Percentiles rank a stretch among this genome's conserved stretches.
Evolutionary conservation across 2,329 filamentous ascomycete species (phyloP).

Genomic region (Apiospora koreana): DNA sequence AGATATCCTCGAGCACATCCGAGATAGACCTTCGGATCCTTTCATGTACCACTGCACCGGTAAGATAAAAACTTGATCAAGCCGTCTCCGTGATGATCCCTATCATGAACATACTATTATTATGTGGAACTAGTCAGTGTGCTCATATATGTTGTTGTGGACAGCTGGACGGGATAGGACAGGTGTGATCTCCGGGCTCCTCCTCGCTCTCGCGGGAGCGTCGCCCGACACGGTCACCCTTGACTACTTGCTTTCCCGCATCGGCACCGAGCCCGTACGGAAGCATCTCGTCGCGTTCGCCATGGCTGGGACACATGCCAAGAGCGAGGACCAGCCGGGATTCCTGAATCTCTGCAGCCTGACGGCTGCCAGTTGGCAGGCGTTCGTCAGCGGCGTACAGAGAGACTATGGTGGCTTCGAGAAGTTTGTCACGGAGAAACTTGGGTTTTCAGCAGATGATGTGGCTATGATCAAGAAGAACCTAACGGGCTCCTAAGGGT

Average conservation of each 20-base stretch:
- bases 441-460: constrained; percentile 50
- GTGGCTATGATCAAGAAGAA: constrained; percentile 49
- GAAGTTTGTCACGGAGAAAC: constrained; percentile 44
- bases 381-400: constrained; percentile 45
- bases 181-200: constrained; percentile 50
- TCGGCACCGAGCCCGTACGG: constrained; percentile 53
- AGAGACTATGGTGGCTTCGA: constrained; percentile 50
- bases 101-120: not conserved
- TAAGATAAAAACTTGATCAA: constrained; percentile 23
- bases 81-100: not conserved
- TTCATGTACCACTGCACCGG: constrained; percentile 58
- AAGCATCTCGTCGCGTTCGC: constrained; percentile 47
- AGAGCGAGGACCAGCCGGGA: constrained; percentile 43
- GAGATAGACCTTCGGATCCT: constrained; percentile 45
- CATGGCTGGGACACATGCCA: constrained; percentile 36
- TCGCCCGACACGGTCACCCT: constrained; percentile 41
- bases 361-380: constrained; percentile 44
- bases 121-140: not conserved
- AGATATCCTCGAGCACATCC: constrained; percentile 48
- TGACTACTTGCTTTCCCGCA: constrained; percentile 56
- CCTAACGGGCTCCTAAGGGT: constrained; percentile 27
- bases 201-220: constrained; percentile 53
- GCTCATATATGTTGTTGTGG: constrained; percentile 1
- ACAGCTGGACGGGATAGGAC: constrained; percentile 57
- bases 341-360: constrained; percentile 51